Evolutionary conservation across 2,329 filamentous ascomycete species (phyloP).

Genomic region (Dactylonectria macrodidyma): DNA sequence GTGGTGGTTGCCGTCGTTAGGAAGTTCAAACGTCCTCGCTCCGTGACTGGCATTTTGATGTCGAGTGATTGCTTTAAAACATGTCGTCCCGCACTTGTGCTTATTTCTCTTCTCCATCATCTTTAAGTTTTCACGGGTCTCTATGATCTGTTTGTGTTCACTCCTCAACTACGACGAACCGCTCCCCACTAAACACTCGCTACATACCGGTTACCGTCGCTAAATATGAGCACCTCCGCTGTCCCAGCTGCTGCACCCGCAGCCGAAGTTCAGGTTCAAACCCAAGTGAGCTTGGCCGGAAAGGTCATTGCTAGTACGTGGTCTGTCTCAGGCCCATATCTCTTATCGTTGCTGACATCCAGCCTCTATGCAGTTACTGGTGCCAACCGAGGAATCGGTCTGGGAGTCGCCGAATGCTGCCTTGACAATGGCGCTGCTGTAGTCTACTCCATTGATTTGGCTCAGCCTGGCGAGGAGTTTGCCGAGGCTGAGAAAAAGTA

Average conservation of each 20-base stretch:
- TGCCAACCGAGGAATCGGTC: slow-evolving; percentile 61
- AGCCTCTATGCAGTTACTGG: slow-evolving; percentile 51
- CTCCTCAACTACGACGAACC: neutral
- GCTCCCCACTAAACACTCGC: neutral
- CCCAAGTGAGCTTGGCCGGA: slow-evolving; percentile 23
- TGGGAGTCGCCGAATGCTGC: slow-evolving; percentile 64
- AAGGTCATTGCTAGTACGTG: slow-evolving; percentile 27
- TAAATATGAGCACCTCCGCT: slow-evolving; percentile 17
- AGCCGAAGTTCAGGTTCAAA: slow-evolving; percentile 15
- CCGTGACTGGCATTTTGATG: neutral
- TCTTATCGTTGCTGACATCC: neutral
- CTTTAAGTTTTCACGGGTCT: neutral
- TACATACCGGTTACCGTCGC: neutral
- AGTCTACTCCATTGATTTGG: slow-evolving; percentile 47
- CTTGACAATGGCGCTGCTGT: slow-evolving; percentile 59
- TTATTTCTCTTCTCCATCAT: neutral
- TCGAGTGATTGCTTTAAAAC: neutral
- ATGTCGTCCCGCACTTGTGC: neutral
- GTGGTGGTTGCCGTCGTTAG: neutral
- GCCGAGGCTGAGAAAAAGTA: slow-evolving; percentile 55
- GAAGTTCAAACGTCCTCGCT: neutral
- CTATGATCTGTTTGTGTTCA: neutral
- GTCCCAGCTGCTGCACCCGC: neutral
- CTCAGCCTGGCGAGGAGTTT: slow-evolving; percentile 46
- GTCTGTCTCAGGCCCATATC: neutral